These are phyloP conservation scores for Fusarium sororula DNA, from an alignment of 2,329 filamentous ascomycete species.

Conservation along the genomic window DNA sequence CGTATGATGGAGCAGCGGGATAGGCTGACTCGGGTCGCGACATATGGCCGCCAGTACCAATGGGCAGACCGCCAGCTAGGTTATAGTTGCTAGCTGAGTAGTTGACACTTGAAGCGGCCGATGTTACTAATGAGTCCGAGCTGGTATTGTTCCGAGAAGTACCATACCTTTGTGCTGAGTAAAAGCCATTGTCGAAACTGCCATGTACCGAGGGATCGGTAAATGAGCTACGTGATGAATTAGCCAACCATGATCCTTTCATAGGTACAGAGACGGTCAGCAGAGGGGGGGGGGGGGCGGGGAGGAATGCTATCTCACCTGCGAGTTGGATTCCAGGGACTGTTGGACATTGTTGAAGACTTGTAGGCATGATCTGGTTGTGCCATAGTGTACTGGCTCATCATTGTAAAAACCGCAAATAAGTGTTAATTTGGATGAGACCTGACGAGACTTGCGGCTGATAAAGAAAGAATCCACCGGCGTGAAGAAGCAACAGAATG, in stretches of 20 bases:
- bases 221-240: slow-evolving; percentile 45
- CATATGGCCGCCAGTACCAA: slow-evolving; percentile 49
- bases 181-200: slow-evolving; percentile 50
- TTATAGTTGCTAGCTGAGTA: slow-evolving; percentile 51
- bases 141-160: slow-evolving; percentile 24
- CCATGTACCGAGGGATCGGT: slow-evolving; percentile 45
- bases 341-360: slow-evolving; percentile 55
- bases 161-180: slow-evolving; percentile 52
- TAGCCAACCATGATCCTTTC: slow-evolving; percentile 33
- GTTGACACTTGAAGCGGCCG: slow-evolving; percentile 52
- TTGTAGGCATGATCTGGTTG: slow-evolving; percentile 60
- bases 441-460: slow-evolving; percentile 43
- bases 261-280: neutral
- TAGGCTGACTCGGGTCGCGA: slow-evolving; percentile 53
- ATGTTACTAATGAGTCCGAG: slow-evolving; percentile 47
- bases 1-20: slow-evolving; percentile 52
- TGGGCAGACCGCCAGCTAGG: slow-evolving; percentile 37
- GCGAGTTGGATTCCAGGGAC: slow-evolving; percentile 61
- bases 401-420: slow-evolving; percentile 42
- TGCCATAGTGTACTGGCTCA: slow-evolving; percentile 55
- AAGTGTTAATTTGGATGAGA: slow-evolving; percentile 37
- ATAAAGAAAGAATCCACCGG: slow-evolving; percentile 45
- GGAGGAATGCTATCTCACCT: slow-evolving; percentile 56
- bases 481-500: slow-evolving; percentile 35
- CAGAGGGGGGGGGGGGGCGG: neutral